Evolutionary conservation across 495 filamentous ascomycete genomes (phyloP), one percentile per base, ranked within the genome.

Genomic region (Penicillium bovifimosum): DNA sequence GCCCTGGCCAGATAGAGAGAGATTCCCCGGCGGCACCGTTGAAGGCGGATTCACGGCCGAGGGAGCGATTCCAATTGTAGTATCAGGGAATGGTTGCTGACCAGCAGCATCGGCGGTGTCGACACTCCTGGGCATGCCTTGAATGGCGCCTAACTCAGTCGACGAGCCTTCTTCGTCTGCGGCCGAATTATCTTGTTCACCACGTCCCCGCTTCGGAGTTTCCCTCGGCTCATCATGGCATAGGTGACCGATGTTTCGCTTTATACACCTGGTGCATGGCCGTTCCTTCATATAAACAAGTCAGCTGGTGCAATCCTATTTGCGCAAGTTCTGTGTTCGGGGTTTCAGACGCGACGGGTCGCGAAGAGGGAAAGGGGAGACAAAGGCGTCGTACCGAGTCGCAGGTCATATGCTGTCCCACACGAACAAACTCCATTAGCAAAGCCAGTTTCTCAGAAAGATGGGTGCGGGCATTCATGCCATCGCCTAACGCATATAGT

Each of bases 141-240:
- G 63, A 47, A 68, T 60, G 43, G 50, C 64, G 34, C 60, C 54
- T 47, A 69, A 65, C 20, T 76, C 75, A 60, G 74, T 74, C 13
- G 79, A 72, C 50, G 78, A 71, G 49, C 66, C 76, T 56, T 79
- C 77, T 41, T 88, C 84, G 61, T 81, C 81, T 49, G 74, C 78
- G 14, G 75, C 68, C 35, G 80, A 80, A 50, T 80, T 75, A 28
- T 80, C 86, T 47, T 78, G 75, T 59, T 87, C 86, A 60, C 76
- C 80, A 68, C 90, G 92, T 53, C 85, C 79, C 58, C 82, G 87
- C 66, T 95, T 95, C 35, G 72, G 61, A 52, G 80, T 71, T 67
- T 92, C 88, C 71, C 95, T 85, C 52, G 91, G 91, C 72, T 97
- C 93, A 68, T 99, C 93, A 74, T 97, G 93, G 74, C 93, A 99